phyloP scores from a whole-genome alignment of 2,329 filamentous ascomycete species.

The Aspergillus ruber region DNA sequence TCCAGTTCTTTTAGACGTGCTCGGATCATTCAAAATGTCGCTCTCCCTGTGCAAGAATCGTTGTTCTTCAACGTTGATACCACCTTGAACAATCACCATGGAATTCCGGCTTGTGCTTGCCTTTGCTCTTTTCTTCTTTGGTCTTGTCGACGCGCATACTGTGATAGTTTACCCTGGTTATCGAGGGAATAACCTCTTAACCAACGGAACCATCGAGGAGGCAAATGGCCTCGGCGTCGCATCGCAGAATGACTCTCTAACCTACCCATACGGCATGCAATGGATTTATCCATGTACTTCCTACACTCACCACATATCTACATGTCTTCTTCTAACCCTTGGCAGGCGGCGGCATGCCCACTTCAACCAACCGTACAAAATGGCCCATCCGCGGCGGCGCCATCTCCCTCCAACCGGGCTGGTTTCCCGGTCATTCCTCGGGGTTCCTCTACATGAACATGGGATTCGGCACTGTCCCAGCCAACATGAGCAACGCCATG shows the following conservation, averaged over 20 bases:
- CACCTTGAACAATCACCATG: not conserved
- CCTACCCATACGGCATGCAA: slow-evolving; percentile 83
- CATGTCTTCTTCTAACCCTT: not conserved
- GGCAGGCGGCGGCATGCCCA: slow-evolving; percentile 73
- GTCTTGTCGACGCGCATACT: slow-evolving; percentile 53
- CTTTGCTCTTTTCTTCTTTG: slow-evolving; percentile 3
- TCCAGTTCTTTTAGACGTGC: not conserved
- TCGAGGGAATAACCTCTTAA: slow-evolving; percentile 78
- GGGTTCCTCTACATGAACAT: slow-evolving; percentile 88
- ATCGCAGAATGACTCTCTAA: slow-evolving; percentile 39
- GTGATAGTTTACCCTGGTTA: slow-evolving; percentile 81
- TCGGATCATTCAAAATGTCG: not conserved
- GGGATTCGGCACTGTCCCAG: slow-evolving; percentile 72
- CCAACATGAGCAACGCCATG: slow-evolving; percentile 84
- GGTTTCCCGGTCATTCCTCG: slow-evolving; percentile 82
- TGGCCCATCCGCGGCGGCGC: slow-evolving; percentile 87
- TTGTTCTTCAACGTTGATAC: slow-evolving; percentile 14
- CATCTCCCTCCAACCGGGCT: slow-evolving; percentile 85
- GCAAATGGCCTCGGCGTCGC: slow-evolving; percentile 42
- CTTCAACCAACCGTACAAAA: slow-evolving; percentile 75
- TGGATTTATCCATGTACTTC: slow-evolving; percentile 89
- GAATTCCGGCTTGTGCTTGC: not conserved
- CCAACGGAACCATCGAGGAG: slow-evolving; percentile 55
- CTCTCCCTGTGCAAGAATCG: slow-evolving; percentile 13
- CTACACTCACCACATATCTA: not conserved